phyloP scores from a whole-genome alignment of 768 basidiomycete species.

The Russula sp. region DNA sequence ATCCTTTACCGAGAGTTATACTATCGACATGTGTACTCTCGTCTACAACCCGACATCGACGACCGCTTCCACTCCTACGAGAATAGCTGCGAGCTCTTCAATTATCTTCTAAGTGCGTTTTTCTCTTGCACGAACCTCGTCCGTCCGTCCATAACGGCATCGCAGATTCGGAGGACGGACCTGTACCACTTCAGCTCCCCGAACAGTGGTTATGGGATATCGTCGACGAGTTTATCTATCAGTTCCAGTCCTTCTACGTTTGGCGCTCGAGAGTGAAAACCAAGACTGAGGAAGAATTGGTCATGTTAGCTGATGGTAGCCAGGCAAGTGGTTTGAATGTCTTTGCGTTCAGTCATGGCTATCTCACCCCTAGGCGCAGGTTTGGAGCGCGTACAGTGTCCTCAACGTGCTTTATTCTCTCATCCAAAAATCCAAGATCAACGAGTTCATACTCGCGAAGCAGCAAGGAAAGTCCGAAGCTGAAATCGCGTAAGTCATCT shows the following conservation, averaged over 20 bases:
- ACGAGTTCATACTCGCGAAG: conserved; percentile 85
- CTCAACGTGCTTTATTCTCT: conserved; percentile 97
- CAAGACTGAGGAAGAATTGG: conserved; percentile 87
- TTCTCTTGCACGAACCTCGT: background rate
- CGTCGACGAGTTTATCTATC: conserved; percentile 96
- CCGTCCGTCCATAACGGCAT: background rate
- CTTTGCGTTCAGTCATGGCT: background rate
- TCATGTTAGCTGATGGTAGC: conserved; percentile 74
- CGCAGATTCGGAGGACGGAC: conserved; percentile 81
- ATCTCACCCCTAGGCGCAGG: conserved; percentile 42
- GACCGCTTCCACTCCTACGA: conserved; percentile 98
- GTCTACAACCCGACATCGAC: conserved; percentile 91
- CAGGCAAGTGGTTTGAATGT: conserved; percentile 39
- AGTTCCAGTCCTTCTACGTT: conserved; percentile 93
- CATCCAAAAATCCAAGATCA: conserved; percentile 95
- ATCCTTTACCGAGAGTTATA: conserved; percentile 96
- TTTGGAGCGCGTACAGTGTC: conserved; percentile 98
- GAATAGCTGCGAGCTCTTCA: conserved; percentile 98
- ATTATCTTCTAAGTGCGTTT: conserved; percentile 85
- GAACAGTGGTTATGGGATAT: conserved; percentile 99
- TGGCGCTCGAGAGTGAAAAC: conserved; percentile 83
- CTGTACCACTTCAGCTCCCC: conserved; percentile 88
- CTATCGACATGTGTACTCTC: conserved; percentile 94
- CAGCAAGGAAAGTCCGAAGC: conserved; percentile 76
- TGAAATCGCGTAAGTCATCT: conserved; percentile 69